Percentiles rank a stretch among this genome's conserved stretches.
Conservation (phyloP, 345 rosid genomes). For the Camelina laxa region DNA sequence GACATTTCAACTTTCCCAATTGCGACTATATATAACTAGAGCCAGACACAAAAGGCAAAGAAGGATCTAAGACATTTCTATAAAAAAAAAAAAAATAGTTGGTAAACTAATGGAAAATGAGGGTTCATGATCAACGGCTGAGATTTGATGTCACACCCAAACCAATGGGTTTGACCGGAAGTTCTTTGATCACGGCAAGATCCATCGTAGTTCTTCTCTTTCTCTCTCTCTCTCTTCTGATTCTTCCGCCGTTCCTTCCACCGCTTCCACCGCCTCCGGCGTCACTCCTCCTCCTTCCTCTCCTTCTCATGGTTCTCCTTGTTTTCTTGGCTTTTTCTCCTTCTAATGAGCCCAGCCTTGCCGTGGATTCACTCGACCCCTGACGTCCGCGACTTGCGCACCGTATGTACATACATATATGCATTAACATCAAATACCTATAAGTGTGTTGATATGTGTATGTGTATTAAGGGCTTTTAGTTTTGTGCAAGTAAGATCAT, state of each 20-base stretch:
- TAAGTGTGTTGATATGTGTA: not conserved
- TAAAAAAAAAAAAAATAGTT: not conserved
- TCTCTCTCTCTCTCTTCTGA: constrained; percentile 37
- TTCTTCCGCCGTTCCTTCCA: constrained; percentile 44
- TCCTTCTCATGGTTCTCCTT: constrained; percentile 44
- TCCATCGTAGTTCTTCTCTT: constrained; percentile 41
- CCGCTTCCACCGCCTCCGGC: constrained; percentile 47
- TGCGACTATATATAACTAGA: constrained; percentile 30
- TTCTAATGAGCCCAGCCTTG: constrained; percentile 40
- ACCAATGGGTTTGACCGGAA: constrained; percentile 38
- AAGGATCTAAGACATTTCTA: constrained; percentile 2
- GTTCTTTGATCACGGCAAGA: constrained; percentile 38
- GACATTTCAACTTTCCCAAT: constrained; percentile 33
- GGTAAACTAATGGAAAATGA: constrained; percentile 32
- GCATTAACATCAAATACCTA: constrained; percentile 5
- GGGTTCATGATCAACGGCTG: constrained; percentile 33
- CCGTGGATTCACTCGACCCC: constrained; percentile 33
- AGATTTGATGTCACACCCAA: constrained; percentile 36
- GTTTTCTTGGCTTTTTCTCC: constrained; percentile 44
- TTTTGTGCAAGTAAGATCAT: constrained; percentile 36
- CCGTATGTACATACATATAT: constrained; percentile 13
- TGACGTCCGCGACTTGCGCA: constrained; percentile 22
- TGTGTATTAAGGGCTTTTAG: constrained; percentile 18
- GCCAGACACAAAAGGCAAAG: constrained; percentile 18
- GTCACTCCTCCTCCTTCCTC: constrained; percentile 42